phyloP scores from a whole-genome alignment of 805 yeast species.

The Nakazawaea holstii region DNA sequence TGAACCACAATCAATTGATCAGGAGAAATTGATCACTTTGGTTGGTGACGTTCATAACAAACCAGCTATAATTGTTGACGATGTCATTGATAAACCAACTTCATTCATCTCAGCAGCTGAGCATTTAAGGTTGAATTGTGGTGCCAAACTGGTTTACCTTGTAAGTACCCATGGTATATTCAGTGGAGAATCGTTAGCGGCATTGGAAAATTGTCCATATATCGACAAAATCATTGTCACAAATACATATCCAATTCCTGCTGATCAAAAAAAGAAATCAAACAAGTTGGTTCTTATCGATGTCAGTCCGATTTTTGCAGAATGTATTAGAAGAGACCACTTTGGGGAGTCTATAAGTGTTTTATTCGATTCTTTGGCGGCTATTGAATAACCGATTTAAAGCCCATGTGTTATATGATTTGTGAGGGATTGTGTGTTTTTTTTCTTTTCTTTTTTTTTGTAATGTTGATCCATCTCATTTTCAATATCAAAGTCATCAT shows the following conservation, averaged over 20 bases:
- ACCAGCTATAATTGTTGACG: conserved; percentile 92
- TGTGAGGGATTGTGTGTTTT: conserved; percentile 16
- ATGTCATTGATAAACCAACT: conserved; percentile 93
- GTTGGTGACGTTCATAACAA: conserved; percentile 94
- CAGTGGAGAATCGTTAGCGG: conserved; percentile 80
- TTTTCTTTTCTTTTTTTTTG: conserved; percentile 1
- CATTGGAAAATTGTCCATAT: conserved; percentile 68
- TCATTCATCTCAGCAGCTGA: conserved; percentile 97
- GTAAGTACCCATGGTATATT: conserved; percentile 96
- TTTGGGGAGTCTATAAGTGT: conserved; percentile 96
- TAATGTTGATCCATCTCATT: too few species aligned
- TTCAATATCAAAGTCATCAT: too few species aligned
- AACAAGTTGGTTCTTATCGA: conserved; percentile 82
- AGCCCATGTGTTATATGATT: conserved; percentile 7
- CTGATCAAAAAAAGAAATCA: conserved; percentile 49
- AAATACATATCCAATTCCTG: conserved; percentile 87
- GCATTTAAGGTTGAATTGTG: conserved; percentile 92
- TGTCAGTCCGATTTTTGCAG: conserved; percentile 93
- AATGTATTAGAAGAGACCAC: conserved; percentile 97
- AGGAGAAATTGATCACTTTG: conserved; percentile 86
- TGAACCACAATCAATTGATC: conserved; percentile 53
- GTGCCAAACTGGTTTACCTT: conserved; percentile 85
- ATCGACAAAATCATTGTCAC: conserved; percentile 93
- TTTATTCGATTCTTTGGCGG: conserved; percentile 80
- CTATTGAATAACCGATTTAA: conserved; percentile 22